These are phyloP conservation scores for Podosphaera aphanis DNA, from an alignment of 2,329 filamentous ascomycete species.

Conservation along the genomic window DNA sequence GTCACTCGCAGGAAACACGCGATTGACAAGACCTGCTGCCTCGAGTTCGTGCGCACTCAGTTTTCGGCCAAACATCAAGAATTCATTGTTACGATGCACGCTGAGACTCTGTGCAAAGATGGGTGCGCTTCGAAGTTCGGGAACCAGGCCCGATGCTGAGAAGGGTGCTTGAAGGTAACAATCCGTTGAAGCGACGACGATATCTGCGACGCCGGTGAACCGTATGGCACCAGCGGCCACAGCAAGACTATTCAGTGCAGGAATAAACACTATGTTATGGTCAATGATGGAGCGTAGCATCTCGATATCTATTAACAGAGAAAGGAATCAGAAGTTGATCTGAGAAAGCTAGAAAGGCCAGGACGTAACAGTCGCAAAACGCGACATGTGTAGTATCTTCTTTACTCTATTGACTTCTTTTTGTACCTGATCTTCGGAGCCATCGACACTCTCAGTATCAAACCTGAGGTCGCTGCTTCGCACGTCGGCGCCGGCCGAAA, in stretches of 20 bases:
- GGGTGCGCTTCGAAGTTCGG: slow-evolving; percentile 24
- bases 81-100: slow-evolving; percentile 26
- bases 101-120: slow-evolving; percentile 24
- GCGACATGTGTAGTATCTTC: slow-evolving; percentile 9
- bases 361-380: slow-evolving; percentile 7
- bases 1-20: slow-evolving; percentile 19
- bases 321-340: background rate
- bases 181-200: slow-evolving; percentile 22
- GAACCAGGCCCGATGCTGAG: slow-evolving; percentile 23
- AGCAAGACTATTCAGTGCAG: slow-evolving; percentile 26
- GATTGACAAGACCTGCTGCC: slow-evolving; percentile 23
- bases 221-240: slow-evolving; percentile 27
- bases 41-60: slow-evolving; percentile 21
- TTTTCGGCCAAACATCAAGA: slow-evolving; percentile 27
- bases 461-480: slow-evolving; percentile 12
- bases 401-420: slow-evolving; percentile 8
- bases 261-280: slow-evolving; percentile 25
- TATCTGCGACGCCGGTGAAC: slow-evolving; percentile 25
- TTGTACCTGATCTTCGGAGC: background rate
- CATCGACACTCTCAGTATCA: background rate
- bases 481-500: slow-evolving; percentile 26
- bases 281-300: slow-evolving; percentile 24
- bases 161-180: slow-evolving; percentile 26
- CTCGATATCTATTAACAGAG: slow-evolving; percentile 13
- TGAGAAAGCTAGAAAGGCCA: background rate